Evolutionary conservation across 2,329 filamentous ascomycete genomes (phyloP).

Genomic region (Pleoardoris graminearum): DNA sequence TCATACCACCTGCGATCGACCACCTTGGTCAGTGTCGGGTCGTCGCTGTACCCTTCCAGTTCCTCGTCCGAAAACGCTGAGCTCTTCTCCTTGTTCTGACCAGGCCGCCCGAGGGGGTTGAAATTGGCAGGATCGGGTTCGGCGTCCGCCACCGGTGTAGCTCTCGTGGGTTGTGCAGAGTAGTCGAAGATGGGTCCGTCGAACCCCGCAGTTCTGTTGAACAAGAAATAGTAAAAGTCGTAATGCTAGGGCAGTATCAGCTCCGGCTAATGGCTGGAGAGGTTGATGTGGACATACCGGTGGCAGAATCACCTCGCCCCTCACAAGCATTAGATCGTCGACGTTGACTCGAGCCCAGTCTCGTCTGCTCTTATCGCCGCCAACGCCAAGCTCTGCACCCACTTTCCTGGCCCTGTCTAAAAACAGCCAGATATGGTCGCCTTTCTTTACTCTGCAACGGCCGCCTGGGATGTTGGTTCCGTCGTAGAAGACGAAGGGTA

Average conservation of each 20-base stretch:
- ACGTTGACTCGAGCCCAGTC: constrained; percentile 94
- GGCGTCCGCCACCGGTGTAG: constrained; percentile 37
- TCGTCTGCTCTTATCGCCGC: constrained; percentile 66
- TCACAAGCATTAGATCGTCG: constrained; percentile 91
- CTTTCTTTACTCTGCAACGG: constrained; percentile 84
- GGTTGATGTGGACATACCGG: constrained; percentile 63
- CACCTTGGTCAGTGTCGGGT: constrained; percentile 84
- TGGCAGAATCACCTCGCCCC: constrained; percentile 87
- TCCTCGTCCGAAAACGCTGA: constrained; percentile 51
- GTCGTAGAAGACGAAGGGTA: constrained; percentile 97
- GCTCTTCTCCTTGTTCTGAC: constrained; percentile 38
- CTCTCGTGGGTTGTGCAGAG: constrained; percentile 54
- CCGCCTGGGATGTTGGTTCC: constrained; percentile 88
- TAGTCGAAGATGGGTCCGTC: constrained; percentile 80
- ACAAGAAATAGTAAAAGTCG: constrained; percentile 95
- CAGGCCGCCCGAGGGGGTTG: constrained; percentile 47
- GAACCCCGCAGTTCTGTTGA: constrained; percentile 80
- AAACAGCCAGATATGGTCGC: constrained; percentile 90
- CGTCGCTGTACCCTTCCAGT: constrained; percentile 74
- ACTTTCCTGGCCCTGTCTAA: constrained; percentile 89
- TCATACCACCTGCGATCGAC: constrained; percentile 97
- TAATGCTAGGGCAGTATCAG: constrained; percentile 69
- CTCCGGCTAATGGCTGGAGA: background rate
- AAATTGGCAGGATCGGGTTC: constrained; percentile 36
- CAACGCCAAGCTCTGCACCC: constrained; percentile 78